Evolutionary conservation across 2,329 filamentous ascomycete species (phyloP).

Genomic region (Sphaerostilbella broomeana): DNA sequence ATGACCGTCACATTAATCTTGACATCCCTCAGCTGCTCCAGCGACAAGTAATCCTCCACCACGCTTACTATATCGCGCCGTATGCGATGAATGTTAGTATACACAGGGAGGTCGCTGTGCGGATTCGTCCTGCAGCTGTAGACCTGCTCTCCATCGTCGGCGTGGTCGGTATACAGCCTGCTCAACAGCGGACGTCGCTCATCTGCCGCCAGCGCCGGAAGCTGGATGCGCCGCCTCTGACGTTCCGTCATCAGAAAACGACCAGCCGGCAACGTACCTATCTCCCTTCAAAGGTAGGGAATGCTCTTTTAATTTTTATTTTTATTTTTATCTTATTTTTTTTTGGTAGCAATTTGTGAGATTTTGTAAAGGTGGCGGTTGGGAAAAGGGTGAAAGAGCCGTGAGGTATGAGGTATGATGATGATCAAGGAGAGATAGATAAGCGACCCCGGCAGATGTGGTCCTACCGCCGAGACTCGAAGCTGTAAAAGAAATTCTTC

Average conservation of each 20-base stretch:
- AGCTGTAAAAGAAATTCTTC: too few relatives aligned
- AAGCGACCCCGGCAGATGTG: too few relatives aligned
- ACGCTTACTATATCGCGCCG: conserved; percentile 57
- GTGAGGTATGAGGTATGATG: background rate
- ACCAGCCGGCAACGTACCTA: background rate
- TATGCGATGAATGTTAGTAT: conserved; percentile 70
- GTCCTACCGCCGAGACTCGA: too few relatives aligned
- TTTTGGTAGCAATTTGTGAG: too few relatives aligned
- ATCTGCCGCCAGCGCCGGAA: conserved; percentile 23
- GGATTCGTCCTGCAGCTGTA: conserved; percentile 51
- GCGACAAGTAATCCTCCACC: conserved; percentile 56
- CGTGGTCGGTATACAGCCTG: conserved; percentile 24
- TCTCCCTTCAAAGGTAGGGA: too few relatives aligned
- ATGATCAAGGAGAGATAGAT: too few relatives aligned
- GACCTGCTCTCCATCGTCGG: conserved; percentile 30
- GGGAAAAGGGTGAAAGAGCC: background rate
- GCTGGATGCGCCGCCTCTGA: conserved; percentile 26
- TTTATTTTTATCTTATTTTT: too few relatives aligned
- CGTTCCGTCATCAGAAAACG: conserved; percentile 18
- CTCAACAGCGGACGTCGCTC: conserved; percentile 32
- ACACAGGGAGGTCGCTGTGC: conserved; percentile 61
- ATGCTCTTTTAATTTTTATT: too few relatives aligned
- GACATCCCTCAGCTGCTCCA: conserved; percentile 72
- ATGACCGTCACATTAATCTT: conserved; percentile 77
- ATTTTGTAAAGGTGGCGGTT: background rate